Evolutionary conservation across 257 asterid genomes (phyloP).

Genomic region (Osmanthus fragrans): DNA sequence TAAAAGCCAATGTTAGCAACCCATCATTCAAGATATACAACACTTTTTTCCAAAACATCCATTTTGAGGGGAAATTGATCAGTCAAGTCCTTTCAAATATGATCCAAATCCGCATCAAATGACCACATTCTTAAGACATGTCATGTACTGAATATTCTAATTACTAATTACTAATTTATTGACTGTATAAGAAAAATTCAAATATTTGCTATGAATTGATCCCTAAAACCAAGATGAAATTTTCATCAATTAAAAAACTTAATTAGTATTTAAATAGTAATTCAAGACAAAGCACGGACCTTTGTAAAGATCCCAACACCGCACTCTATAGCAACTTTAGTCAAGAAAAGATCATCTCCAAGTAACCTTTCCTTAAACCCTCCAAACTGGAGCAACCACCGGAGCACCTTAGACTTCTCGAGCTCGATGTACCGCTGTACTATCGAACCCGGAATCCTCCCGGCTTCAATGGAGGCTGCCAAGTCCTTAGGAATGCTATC

Average conservation of each 20-base stretch:
- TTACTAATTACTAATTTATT: not conserved
- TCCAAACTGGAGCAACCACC: slow-evolving; percentile 76
- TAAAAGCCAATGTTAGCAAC: not conserved
- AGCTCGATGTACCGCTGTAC: slow-evolving; percentile 64
- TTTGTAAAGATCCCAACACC: slow-evolving; percentile 94
- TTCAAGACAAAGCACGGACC: slow-evolving; percentile 38
- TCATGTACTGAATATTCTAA: no score
- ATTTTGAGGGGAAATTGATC: not conserved
- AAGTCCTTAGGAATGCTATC: slow-evolving; percentile 85
- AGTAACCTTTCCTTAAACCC: slow-evolving; percentile 91
- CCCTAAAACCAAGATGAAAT: no score
- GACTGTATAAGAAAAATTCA: not conserved
- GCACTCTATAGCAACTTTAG: slow-evolving; percentile 96
- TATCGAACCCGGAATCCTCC: slow-evolving; percentile 74
- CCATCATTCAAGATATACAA: not conserved
- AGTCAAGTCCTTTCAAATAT: not conserved
- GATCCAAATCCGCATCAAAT: not conserved
- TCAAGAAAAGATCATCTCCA: slow-evolving; percentile 93
- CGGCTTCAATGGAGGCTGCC: slow-evolving; percentile 76
- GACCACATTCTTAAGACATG: not conserved
- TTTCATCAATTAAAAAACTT: not conserved
- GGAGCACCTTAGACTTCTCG: slow-evolving; percentile 62
- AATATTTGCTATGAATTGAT: not conserved
- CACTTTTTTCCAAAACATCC: not conserved
- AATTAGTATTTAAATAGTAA: not conserved